Base-by-base conservation (phyloP, 2,329 filamentous ascomycete genomes). In the Davidsoniella virescens region DNA sequence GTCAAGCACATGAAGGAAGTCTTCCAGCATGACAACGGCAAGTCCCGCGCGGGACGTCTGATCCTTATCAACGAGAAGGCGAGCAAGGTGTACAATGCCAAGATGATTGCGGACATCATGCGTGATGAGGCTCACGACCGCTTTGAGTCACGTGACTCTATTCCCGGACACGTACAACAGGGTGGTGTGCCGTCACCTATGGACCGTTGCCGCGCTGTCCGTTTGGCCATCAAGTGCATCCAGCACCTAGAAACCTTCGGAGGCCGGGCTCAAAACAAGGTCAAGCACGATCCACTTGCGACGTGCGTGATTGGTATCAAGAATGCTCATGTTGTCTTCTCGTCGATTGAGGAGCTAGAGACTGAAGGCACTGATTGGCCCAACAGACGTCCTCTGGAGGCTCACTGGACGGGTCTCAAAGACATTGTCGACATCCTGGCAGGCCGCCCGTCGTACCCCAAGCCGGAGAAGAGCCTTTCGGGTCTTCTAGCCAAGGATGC, bases 61-160 rank as follows among this genome's bases (percentile, higher is more conserved):
- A 93, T 98, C 56, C 78, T 98, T n/a, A 80, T 94, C 63, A 96
- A 96, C 65, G 92, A 98, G 66, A 88, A 87, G 66, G 84, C 92
- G 5, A 93, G 85, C 59, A 80, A 75, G 59, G 88, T 88, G 14
- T 96, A 95, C 71, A 85, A 76, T 46, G 94, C 92, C 16, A 87
- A 94, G 64, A 77, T 95, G 52, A 90, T 98, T 59, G 88, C 90
- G 33, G 83, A 90, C 61, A 95, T 96, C 67, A 94, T 98, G 67
- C 84, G 84, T 52, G 87, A 94, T 57, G 92, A 96, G 65, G 85
- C 87, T 7, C 82, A 85, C 58, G 87, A 87, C 56, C 80, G 87
- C 14, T 98, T 98, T 61, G 92, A 98, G 65, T 84, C 85, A 43
- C 81, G 90, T 54, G 84, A 92, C 62, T 88, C 86, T 57, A 90